Evolutionary conservation across 176 grass and related monocot genomes (phyloP), one percentile per base, ranked within the genome.

Genomic region (Urochloa ruziziensis): DNA sequence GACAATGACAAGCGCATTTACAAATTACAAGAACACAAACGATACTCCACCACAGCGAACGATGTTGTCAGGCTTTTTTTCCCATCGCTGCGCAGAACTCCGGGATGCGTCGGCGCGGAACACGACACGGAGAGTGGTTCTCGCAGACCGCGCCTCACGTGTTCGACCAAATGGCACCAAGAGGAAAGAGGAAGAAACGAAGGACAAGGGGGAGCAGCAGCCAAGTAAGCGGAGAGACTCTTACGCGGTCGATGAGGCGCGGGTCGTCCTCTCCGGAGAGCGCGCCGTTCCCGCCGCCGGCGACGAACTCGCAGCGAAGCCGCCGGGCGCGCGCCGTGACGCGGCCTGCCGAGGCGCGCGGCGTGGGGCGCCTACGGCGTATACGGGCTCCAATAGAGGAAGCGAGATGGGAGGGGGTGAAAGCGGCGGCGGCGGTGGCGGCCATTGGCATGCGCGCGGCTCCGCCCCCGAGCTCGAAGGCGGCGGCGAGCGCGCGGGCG

Each of bases 241-340:
- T 89, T 84, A 98, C 96, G 67, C 91, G 91, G 63, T 95, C 96
- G 10, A 89, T 36, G 27, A 87, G 34, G 7, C 92, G 90, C 80
- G 86, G 83, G 78, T 93, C 90, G 2, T 84, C 74, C 93, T 94
- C 93, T 23, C 93, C 85, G 21, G 87, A 87, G 67, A 95, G 89
- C 49, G 89, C 91, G 66, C 87, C 93, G 75, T 99, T 99, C 21
- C 90, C 93, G 15, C 89, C 91, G 67, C 90, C 91, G 44, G 83
- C 62, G 66, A 95, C 85, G 72, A 92, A 87, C 91, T 95, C 91
- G 86, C 89, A 98, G 23, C 89, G 89, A 32, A 98, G 73, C 56
- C 78, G 83, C 54, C 74, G 80, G 6, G 17, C 61, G 66, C 82
- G 82, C 25, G 78, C 56, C 12, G 80, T 43, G 58, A 62, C 7